These are phyloP conservation scores for Solanum chilense DNA, from an alignment of 257 asterid genomes.

Conservation along the genomic window DNA sequence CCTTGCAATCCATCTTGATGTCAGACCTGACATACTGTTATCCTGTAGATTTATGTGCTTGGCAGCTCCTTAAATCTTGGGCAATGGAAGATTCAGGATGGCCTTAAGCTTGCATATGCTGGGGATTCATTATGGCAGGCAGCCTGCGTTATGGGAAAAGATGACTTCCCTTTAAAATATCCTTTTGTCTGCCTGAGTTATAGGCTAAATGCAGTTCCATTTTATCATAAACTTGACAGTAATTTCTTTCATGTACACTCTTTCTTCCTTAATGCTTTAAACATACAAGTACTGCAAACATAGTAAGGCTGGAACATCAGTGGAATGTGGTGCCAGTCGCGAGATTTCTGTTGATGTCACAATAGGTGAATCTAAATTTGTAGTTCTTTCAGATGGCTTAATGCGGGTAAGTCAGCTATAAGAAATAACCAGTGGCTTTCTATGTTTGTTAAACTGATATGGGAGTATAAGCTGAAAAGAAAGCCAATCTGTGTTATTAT, in stretches of 20 bases:
- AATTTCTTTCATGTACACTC: not conserved
- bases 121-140: slow-evolving; percentile 84
- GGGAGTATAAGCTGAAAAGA: not conserved
- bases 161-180: slow-evolving; percentile 87
- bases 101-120: slow-evolving; percentile 53
- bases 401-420: slow-evolving; percentile 62
- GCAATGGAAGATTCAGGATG: slow-evolving; percentile 64
- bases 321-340: slow-evolving; percentile 72
- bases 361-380: slow-evolving; percentile 42
- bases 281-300: slow-evolving; percentile 84
- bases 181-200: slow-evolving; percentile 32
- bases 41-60: slow-evolving; percentile 52
- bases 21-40: not conserved
- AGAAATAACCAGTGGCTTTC: not conserved
- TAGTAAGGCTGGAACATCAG: slow-evolving; percentile 29
- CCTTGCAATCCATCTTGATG: not conserved
- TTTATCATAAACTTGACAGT: not conserved
- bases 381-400: slow-evolving; percentile 78
- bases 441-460: not conserved
- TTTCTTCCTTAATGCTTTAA: slow-evolving; percentile 39
- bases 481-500: not conserved
- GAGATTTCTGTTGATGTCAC: slow-evolving; percentile 57
- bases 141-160: slow-evolving; percentile 51
- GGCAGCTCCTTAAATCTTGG: slow-evolving; percentile 79
- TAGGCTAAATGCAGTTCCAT: not conserved